Evolutionary conservation across 208 protist genomes (phyloP).

Genomic region (Strigomonas galati): DNA sequence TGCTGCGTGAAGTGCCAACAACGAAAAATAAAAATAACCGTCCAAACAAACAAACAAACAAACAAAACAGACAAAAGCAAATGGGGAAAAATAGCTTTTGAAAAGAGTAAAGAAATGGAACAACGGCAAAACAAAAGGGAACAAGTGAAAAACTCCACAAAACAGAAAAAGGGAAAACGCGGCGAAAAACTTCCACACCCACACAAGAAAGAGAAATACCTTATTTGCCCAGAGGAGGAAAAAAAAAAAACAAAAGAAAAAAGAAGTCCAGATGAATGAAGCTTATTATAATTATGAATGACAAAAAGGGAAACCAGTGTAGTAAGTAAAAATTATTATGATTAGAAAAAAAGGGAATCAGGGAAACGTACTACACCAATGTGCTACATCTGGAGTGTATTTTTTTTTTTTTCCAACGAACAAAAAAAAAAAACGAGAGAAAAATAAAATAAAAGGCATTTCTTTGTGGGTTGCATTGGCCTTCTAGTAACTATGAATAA

Average conservation of each 20-base stretch:
- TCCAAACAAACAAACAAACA: neutral
- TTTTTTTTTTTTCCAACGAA: too few species aligned
- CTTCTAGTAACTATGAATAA: too few species aligned
- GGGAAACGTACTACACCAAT: neutral
- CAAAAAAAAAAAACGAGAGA: conserved; percentile 1
- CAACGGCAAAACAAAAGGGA: neutral
- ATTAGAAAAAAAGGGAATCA: neutral
- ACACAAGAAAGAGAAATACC: too few species aligned
- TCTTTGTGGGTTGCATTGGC: too few species aligned
- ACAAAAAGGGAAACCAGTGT: neutral
- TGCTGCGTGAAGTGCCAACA: neutral
- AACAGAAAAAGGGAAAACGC: neutral
- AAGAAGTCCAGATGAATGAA: neutral
- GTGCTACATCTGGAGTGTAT: too few species aligned
- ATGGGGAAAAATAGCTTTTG: neutral
- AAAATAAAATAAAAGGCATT: neutral
- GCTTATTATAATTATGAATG: neutral
- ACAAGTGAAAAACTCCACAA: neutral
- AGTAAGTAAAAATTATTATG: neutral
- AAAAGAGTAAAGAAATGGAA: conserved; percentile 10
- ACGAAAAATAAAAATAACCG: neutral
- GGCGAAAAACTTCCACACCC: too few species aligned
- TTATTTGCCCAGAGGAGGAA: too few species aligned
- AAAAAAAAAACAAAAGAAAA: conserved; percentile 7
- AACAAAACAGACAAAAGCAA: neutral